These are phyloP conservation scores for Alternaria dauci DNA, from an alignment of 2,329 filamentous ascomycete species.

Conservation along the genomic window DNA sequence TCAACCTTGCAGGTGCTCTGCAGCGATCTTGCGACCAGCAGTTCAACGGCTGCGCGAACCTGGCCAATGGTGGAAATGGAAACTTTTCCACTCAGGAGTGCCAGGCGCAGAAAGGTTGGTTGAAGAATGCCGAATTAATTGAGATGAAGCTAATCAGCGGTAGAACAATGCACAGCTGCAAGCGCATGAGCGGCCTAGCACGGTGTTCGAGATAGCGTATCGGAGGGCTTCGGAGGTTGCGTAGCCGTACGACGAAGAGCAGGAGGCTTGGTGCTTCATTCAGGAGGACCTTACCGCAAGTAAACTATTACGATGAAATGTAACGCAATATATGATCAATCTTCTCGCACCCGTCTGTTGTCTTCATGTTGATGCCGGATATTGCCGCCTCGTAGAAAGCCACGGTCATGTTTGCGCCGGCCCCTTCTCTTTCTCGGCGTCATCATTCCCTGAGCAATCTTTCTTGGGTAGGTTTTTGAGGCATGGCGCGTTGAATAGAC, in stretches of 20 bases:
- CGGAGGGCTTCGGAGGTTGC: not conserved
- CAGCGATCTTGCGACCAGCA: slow-evolving; percentile 71
- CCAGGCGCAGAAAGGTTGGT: slow-evolving; percentile 60
- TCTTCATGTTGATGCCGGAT: not conserved
- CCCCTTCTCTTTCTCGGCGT: slow-evolving; percentile 29
- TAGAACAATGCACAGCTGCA: slow-evolving; percentile 12
- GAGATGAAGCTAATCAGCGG: not conserved
- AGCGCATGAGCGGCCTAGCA: not conserved
- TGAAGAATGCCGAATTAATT: not conserved
- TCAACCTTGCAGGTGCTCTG: slow-evolving; percentile 63
- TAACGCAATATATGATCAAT: not conserved
- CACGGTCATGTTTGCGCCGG: not conserved
- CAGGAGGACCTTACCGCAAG: not conserved
- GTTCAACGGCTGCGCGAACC: slow-evolving; percentile 67
- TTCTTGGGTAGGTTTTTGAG: slow-evolving; percentile 49
- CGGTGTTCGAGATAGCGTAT: not conserved
- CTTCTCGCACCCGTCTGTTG: not conserved
- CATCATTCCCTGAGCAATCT: slow-evolving; percentile 19
- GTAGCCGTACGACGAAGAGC: not conserved
- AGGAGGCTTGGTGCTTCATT: slow-evolving; percentile 7
- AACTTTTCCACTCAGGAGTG: slow-evolving; percentile 62
- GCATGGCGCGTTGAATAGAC: slow-evolving; percentile 65
- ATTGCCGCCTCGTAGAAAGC: not conserved
- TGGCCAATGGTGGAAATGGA: slow-evolving; percentile 61
- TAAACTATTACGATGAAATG: not conserved